These are phyloP conservation scores for Pseudognaphalium luteoalbum DNA, from an alignment of 129 eudicot species.

Conservation along the genomic window DNA sequence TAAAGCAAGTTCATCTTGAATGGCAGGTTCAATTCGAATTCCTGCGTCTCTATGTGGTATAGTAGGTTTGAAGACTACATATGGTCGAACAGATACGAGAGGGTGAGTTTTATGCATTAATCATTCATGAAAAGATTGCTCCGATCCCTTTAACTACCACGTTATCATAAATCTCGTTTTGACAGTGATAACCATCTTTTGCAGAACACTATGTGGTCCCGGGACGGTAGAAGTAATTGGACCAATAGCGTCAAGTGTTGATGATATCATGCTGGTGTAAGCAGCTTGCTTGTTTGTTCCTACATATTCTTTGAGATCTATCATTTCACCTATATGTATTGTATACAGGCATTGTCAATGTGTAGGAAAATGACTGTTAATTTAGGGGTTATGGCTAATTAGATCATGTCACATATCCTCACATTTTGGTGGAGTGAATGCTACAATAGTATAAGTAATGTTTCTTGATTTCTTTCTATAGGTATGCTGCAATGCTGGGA, in stretches of 20 bases:
- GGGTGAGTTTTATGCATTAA: background rate
- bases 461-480: background rate
- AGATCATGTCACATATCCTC: background rate
- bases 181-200: background rate
- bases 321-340: background rate
- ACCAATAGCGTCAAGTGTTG: constrained; percentile 14
- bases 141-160: background rate
- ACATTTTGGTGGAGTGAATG: constrained; percentile 2
- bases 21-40: constrained; percentile 16
- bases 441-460: background rate
- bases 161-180: background rate
- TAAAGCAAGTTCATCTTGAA: background rate
- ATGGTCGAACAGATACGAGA: constrained; percentile 4
- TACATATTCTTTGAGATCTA: background rate
- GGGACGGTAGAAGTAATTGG: constrained; percentile 13
- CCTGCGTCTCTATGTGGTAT: constrained; percentile 16
- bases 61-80: constrained; percentile 4
- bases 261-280: constrained; percentile 17
- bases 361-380: no score
- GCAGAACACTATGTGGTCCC: background rate
- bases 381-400: background rate
- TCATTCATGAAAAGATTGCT: background rate
- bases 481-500: constrained; percentile 11
- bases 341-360: no score
- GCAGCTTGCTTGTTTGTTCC: background rate